Evolutionary conservation across 2,329 filamentous ascomycete species (phyloP), one percentile per base, ranked within the genome.

Genomic region (Penicillium sp.): DNA sequence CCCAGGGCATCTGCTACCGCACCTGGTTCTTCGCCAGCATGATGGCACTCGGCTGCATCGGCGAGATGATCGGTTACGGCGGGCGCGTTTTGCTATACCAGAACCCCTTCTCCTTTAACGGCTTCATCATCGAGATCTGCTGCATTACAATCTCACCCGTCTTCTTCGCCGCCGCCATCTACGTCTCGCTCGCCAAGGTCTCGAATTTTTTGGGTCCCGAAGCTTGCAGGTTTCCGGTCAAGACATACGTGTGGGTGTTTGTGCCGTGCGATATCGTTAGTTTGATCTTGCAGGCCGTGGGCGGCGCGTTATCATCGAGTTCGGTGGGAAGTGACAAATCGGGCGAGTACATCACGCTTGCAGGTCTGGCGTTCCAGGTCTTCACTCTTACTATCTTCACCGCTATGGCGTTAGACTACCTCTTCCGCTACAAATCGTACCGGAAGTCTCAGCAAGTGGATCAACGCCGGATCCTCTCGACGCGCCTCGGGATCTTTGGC

Each of bases 61-160:
- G 80, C 50, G 87, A 88, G 66, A 79, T 88, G 11, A 68, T 88
- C 37, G 88, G 88, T 17, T 90, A 90, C 63, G 73, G 76, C 1
- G 88, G 86, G 2, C 81, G 88, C 11, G 77, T 89, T 54, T 69
- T 86, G 67, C 76, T 87, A 59, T 81, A 82, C 63, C 62, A 81
- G 47, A 84, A 89, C 66, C 85, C 86, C 0, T 90, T 87, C 68
- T 78, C 71, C 50, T 83, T 87, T 69, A 69, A 70, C 12, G 85
- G 81, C 7, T 90, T 90, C 70, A 81, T 89, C 70, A 81, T 89
- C n/a, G 85, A 90, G 69, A 88, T 84, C 71, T 43, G 52, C 52
- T 54, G 52, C 52, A 54, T 54, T 45, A 54, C 52, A 43, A 54
- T 54, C 52, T 43, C 52, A 35, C 52, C 52, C 20, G 52, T 54